Conservation (phyloP, 768 basidiomycete genomes). For the Termitomyces sp. region DNA sequence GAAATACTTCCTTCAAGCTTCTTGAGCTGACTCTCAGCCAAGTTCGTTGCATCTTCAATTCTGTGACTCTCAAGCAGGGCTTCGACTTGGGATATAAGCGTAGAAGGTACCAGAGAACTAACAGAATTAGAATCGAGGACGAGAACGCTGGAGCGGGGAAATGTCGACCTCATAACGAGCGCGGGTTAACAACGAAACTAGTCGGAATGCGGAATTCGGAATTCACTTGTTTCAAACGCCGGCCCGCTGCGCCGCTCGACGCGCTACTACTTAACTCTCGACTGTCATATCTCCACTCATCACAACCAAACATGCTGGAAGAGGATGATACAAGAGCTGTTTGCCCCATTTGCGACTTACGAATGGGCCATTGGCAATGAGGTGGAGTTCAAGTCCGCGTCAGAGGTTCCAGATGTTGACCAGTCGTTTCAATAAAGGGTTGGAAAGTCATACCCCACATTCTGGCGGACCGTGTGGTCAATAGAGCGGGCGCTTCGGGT, state of each 20-base stretch:
- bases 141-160: slow-evolving; percentile 65
- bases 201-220: slow-evolving; percentile 3
- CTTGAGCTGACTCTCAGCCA: slow-evolving; percentile 57
- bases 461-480: not conserved
- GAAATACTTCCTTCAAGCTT: slow-evolving; percentile 47
- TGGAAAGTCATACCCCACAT: not conserved
- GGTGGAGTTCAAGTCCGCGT: too few species aligned
- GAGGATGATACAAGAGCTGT: too few species aligned
- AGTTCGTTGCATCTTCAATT: slow-evolving; percentile 55
- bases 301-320: not conserved
- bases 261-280: not conserved
- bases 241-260: not conserved
- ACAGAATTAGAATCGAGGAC: slow-evolving; percentile 56
- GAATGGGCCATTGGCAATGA: not conserved
- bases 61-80: slow-evolving; percentile 58
- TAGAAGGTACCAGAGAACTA: slow-evolving; percentile 63
- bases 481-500: not conserved
- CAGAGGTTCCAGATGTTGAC: too few species aligned
- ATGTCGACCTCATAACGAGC: slow-evolving; percentile 27
- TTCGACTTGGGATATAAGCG: slow-evolving; percentile 68
- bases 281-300: not conserved
- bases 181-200: not conserved
- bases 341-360: not conserved
- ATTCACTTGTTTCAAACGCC: not conserved
- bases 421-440: not conserved